Evolutionary conservation across 2,329 filamentous ascomycete genomes (phyloP), one percentile per base, ranked within the genome.

Genomic region (Calonectria ilicicola): DNA sequence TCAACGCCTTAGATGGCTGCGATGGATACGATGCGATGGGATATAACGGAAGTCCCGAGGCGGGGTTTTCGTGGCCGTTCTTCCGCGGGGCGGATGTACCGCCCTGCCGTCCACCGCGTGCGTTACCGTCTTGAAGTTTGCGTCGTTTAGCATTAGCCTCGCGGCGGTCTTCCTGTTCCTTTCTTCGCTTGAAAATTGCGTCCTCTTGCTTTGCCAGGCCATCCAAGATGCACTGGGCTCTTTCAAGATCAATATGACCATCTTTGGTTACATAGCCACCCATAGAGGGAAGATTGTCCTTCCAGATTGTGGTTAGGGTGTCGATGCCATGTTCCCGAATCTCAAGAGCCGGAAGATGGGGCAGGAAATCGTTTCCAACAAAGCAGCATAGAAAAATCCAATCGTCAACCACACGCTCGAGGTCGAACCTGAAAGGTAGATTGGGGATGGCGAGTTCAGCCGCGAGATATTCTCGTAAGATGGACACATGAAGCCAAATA

Each of bases 371-470:
- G 84, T 99, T 99, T 77, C 96, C 96, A 69, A 98, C 96, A 82
- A 98, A 98, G 86, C 97, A 98, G 86, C 96, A 98, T 92, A 98
- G 97, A 83, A 98, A 98, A 17, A 98, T 95, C 97, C 96, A 98
- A 82, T 98, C 96, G 84, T 98, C 97, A 72, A 98, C 91, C 29
- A 96, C 96, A 76, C 97, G 92, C 84, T 99, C 97, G 53, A 99
- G 88, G 82, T 99, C 95, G 84, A 98, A 98, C 67, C 91, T 91
- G 85, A 98, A 98, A 2, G 93, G 93, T 76, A 98, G 91, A 69
- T 92, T 90, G 21, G 95, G 93, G 40, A 98, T 93, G 80, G 94
- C 90, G 79, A 99, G 91, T 84, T 99, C 97, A 65, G 95, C 93
- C 70, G 93, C 95, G 67, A 99, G 89, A 82, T 99, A 99, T 85